Conservation (phyloP, 2,329 filamentous ascomycete species). For the Neofusicoccum umdonicola region DNA sequence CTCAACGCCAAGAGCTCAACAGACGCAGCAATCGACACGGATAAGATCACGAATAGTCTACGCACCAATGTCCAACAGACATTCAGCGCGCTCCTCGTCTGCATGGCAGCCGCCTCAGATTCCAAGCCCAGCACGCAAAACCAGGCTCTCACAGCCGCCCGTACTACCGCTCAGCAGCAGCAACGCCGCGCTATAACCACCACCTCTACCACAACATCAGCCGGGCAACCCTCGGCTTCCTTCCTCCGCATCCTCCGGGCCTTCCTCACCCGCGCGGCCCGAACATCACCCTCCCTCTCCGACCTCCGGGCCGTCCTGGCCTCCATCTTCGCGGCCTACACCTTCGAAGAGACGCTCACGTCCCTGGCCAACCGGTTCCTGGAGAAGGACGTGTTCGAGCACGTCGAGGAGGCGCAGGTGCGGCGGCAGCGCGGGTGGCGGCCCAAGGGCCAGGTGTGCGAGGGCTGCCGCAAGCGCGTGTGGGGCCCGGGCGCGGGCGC, state of each 20-base stretch:
- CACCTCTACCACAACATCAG: constrained; percentile 23
- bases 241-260: constrained; percentile 87
- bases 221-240: constrained; percentile 58
- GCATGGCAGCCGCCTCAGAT: constrained; percentile 50
- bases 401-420: constrained; percentile 70
- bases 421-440: constrained; percentile 86
- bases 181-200: constrained; percentile 2
- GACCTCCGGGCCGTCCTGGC: constrained; percentile 81
- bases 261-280: constrained; percentile 80
- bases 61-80: constrained; percentile 82
- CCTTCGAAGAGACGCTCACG: constrained; percentile 89
- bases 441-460: constrained; percentile 80
- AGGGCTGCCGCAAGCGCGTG: constrained; percentile 74
- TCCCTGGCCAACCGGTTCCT: constrained; percentile 80
- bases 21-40: constrained; percentile 48
- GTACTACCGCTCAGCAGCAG: constrained; percentile 25
- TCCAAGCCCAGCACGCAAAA: constrained; percentile 28
- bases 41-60: constrained; percentile 64
- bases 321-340: constrained; percentile 92
- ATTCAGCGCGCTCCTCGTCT: constrained; percentile 80
- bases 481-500: constrained; percentile 87
- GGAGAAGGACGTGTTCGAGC: constrained; percentile 83
- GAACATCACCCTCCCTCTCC: constrained; percentile 78
- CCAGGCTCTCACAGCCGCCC: constrained; percentile 18
- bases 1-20: constrained; percentile 26